Base-by-base conservation (phyloP, 805 yeast genomes). In the Kuraishia borneana region DNA sequence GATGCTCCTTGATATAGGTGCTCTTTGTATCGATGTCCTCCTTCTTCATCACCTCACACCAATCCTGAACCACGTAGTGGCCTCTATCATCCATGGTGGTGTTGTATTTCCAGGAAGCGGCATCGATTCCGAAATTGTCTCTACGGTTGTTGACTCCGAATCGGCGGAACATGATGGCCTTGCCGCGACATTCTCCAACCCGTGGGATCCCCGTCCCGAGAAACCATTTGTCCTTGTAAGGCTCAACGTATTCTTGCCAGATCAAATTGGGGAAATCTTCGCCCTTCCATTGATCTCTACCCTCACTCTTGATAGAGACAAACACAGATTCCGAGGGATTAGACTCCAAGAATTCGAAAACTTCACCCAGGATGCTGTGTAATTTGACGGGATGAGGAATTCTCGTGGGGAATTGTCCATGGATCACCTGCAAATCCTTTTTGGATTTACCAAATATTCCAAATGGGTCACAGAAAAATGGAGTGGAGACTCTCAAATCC, bases 281-380 rank as follows among this genome's bases (percentile, higher is more conserved):
- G 32, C 60, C 50, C 43, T 76, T 66, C 83, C 84, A 79, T 26
- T 63, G 61, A 34, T 74, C 73, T 14, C 73, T 60, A 26, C 89
- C 89, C 53, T 82, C 92, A 49, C 76, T 82, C 48, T 82, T 82
- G 41, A 82, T 53, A 2, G 85, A 76, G 13, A 82, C 68, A 37
- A 82, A 53, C 8, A 78, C 81, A 8, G 73, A 58, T 54, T 82
- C 92, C 3, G 75, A 63, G 1, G 51, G 56, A 53, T 80, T 65
- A 4, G 51, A 38, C 12, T 61, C 56, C 39, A 81, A 59, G 45
- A 77, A 82, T 10, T 59, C 56, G 47, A 75, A 79, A 26, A 82
- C 64, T 35, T 76, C 83, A 0, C 67, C 53, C 43, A 82, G 60
- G 3, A 65, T 66, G n/a, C 61, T 63, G 6, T 53, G 48, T 37